phyloP scores from a whole-genome alignment of 306 rosid species.

The Vigna hirtella region DNA sequence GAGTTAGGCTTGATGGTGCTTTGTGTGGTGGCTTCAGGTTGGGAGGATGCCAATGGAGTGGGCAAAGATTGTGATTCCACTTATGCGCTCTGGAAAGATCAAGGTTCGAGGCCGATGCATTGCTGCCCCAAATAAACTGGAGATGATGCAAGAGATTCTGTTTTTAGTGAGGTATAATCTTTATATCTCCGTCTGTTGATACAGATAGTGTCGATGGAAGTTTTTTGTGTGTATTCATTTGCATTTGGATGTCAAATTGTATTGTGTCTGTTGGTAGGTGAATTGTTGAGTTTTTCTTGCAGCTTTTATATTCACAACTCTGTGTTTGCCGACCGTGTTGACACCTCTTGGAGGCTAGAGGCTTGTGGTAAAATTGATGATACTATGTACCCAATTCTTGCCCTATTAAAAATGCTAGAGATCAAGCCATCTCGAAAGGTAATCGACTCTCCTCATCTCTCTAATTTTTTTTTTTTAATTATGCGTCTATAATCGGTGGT shows the following conservation, averaged over 20 bases:
- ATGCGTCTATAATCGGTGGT: constrained; percentile 5
- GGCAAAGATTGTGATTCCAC: constrained; percentile 74
- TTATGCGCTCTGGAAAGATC: constrained; percentile 63
- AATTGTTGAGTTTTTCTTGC: constrained; percentile 27
- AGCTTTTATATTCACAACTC: constrained; percentile 74
- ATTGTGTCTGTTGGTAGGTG: background rate
- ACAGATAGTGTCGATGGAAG: background rate
- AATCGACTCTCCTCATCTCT: background rate
- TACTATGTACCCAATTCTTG: constrained; percentile 67
- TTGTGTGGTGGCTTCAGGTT: constrained; percentile 54
- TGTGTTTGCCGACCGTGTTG: constrained; percentile 52
- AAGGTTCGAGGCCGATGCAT: constrained; percentile 69
- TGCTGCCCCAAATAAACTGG: constrained; percentile 64
- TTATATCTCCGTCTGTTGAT: background rate
- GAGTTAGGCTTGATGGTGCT: background rate
- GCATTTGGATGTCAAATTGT: background rate
- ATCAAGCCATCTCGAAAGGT: constrained; percentile 71
- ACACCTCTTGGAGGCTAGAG: constrained; percentile 72
- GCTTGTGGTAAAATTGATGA: constrained; percentile 56
- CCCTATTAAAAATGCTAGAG: constrained; percentile 65
- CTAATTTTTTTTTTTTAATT: background rate
- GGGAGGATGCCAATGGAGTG: constrained; percentile 92
- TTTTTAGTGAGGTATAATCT: constrained; percentile 63
- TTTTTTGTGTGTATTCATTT: background rate
- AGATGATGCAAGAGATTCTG: constrained; percentile 75